Percentiles rank a stretch among this genome's conserved stretches.
These are phyloP conservation scores for Scheffersomyces parashehatae DNA, from an alignment of 1,139 yeast genomes.

Conservation along the genomic window DNA sequence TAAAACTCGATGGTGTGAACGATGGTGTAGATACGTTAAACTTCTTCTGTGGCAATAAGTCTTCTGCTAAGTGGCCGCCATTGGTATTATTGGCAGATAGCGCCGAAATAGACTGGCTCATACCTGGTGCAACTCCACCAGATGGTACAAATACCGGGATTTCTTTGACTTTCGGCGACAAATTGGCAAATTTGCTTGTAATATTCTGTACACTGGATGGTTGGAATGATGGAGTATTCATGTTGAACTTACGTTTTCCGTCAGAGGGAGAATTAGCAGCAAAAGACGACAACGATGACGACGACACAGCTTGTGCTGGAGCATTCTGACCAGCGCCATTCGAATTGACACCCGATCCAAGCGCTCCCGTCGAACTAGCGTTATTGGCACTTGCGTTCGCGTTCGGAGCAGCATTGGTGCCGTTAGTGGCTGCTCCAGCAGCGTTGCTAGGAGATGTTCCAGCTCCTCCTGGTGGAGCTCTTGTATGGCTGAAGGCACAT, in stretches of 20 bases:
- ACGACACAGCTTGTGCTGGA: conserved; percentile 1
- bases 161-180: conserved; percentile 57
- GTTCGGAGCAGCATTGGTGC: conserved; percentile 4
- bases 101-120: neutral
- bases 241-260: conserved; percentile 51
- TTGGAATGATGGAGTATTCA: conserved; percentile 67
- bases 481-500: conserved; percentile 71
- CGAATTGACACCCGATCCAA: neutral
- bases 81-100: conserved; percentile 1
- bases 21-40: conserved; percentile 37
- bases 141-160: conserved; percentile 60
- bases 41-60: conserved; percentile 18
- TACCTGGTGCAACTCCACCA: neutral
- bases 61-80: neutral
- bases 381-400: conserved; percentile 1
- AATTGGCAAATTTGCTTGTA: conserved; percentile 43
- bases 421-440: conserved; percentile 1
- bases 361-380: conserved; percentile 2
- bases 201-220: conserved; percentile 37
- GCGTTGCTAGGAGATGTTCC: conserved; percentile 3
- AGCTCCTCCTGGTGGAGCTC: conserved; percentile 6
- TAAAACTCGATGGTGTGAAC: conserved; percentile 30
- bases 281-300: conserved; percentile 2
- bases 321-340: neutral
- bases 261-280: conserved; percentile 9